These are phyloP conservation scores for Spiraea crenata DNA, from an alignment of 331 rosid species.

Conservation along the genomic window DNA sequence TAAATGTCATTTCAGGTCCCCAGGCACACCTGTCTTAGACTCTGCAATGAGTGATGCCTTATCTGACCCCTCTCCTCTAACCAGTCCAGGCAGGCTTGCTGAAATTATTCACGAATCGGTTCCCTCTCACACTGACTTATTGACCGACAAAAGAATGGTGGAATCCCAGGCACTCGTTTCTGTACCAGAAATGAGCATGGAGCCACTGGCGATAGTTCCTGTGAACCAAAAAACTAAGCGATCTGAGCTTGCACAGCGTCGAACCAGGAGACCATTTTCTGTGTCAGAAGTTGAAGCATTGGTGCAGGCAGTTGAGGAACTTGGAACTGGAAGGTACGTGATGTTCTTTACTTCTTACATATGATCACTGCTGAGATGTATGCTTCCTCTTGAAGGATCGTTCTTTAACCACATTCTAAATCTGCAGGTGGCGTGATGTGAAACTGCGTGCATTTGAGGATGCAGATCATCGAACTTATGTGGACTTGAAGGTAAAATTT, in stretches of 20 bases:
- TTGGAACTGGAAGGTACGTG: slow-evolving; percentile 88
- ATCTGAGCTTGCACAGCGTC: slow-evolving; percentile 77
- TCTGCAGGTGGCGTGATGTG: slow-evolving; percentile 94
- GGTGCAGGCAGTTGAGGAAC: slow-evolving; percentile 78
- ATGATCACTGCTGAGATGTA: neutral
- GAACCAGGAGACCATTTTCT: slow-evolving; percentile 80
- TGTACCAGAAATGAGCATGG: slow-evolving; percentile 41
- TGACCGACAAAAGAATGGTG: slow-evolving; percentile 34
- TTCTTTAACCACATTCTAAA: slow-evolving; percentile 29
- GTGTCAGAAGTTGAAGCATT: slow-evolving; percentile 81
- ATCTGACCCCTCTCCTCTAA: slow-evolving; percentile 37
- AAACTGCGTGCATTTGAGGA: slow-evolving; percentile 78
- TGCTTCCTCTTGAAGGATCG: slow-evolving; percentile 2
- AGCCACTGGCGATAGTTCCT: slow-evolving; percentile 54
- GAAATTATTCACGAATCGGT: slow-evolving; percentile 40
- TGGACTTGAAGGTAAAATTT: slow-evolving; percentile 76
- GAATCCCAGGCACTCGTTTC: slow-evolving; percentile 51
- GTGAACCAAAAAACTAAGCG: slow-evolving; percentile 48
- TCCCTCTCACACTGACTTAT: slow-evolving; percentile 41
- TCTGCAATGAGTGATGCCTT: slow-evolving; percentile 36
- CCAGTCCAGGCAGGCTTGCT: slow-evolving; percentile 32
- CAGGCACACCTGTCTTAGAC: slow-evolving; percentile 35
- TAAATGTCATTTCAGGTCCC: slow-evolving; percentile 45
- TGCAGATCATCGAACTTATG: slow-evolving; percentile 95
- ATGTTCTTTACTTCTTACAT: slow-evolving; percentile 11